Conservation (phyloP, 768 basidiomycete genomes). For the Agaricus bisporus region DNA sequence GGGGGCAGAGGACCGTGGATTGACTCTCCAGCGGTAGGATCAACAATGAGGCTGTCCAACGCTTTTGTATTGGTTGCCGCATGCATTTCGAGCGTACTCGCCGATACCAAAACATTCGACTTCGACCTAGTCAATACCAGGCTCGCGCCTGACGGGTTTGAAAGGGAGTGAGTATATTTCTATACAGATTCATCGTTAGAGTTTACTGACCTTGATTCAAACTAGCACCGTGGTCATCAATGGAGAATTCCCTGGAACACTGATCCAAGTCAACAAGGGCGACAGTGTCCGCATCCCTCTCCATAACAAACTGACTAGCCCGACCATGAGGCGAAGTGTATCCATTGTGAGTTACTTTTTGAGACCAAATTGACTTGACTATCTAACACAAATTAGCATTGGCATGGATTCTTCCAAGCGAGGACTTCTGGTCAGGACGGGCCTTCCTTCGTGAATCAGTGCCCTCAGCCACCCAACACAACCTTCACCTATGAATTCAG, state of each 20-base stretch:
- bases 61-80: no score
- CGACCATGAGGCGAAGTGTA: constrained; percentile 27
- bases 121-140: constrained; percentile 28
- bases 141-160: constrained; percentile 38
- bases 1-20: no score
- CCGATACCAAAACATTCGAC: background rate
- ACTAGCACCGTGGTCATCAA: constrained; percentile 31
- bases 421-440: constrained; percentile 42
- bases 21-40: no score
- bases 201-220: background rate
- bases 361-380: background rate
- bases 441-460: constrained; percentile 16
- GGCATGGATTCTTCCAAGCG: constrained; percentile 29
- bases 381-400: background rate
- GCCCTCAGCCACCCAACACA: constrained; percentile 14
- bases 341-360: constrained; percentile 18
- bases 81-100: no score
- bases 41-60: no score
- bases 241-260: constrained; percentile 32
- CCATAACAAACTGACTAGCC: constrained; percentile 24
- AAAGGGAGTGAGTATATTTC: constrained; percentile 10
- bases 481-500: constrained; percentile 13
- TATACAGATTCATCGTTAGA: background rate
- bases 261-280: constrained; percentile 34
- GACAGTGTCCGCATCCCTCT: constrained; percentile 27